Evolutionary conservation across 805 yeast species (phyloP).

Genomic region (Wickerhamiella domercqiae): DNA sequence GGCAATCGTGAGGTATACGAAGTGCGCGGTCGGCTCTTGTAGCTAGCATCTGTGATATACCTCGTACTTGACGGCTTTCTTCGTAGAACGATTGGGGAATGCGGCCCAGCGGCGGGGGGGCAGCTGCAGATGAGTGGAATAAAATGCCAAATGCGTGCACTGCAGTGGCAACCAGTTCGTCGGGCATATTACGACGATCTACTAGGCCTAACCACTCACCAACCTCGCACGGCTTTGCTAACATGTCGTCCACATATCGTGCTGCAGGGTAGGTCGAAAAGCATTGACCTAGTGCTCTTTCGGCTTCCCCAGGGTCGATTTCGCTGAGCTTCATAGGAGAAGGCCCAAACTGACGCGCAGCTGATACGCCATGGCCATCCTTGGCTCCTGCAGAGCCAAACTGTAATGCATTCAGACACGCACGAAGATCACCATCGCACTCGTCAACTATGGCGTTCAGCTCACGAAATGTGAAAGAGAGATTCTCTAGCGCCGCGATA

Average conservation of each 20-base stretch:
- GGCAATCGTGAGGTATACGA: too few relatives aligned
- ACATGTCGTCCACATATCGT: conserved; percentile 43
- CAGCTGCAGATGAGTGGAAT: conserved; percentile 30
- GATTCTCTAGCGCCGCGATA: conserved; percentile 40
- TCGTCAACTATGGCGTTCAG: conserved; percentile 52
- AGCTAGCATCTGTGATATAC: conserved; percentile 20
- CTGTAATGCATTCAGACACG: conserved; percentile 71
- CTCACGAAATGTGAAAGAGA: conserved; percentile 33
- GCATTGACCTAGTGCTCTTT: conserved; percentile 51
- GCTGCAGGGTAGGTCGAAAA: conserved; percentile 49
- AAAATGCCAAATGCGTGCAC: conserved; percentile 48
- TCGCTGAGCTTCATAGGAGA: conserved; percentile 23
- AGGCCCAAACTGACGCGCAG: background rate
- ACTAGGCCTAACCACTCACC: conserved; percentile 67
- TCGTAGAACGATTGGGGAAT: conserved; percentile 18
- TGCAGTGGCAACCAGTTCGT: conserved; percentile 11
- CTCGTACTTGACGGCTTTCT: conserved; percentile 17
- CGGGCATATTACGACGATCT: conserved; percentile 28
- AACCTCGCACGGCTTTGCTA: conserved; percentile 33
- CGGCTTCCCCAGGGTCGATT: conserved; percentile 46
- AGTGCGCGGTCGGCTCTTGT: conserved; percentile 8
- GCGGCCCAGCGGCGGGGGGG: conserved; percentile 9
- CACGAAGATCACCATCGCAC: conserved; percentile 72
- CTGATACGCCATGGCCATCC: background rate
- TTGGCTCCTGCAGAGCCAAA: conserved; percentile 28